Evolutionary conservation across 805 yeast species (phyloP).

Genomic region (Sugiyamaella americana): DNA sequence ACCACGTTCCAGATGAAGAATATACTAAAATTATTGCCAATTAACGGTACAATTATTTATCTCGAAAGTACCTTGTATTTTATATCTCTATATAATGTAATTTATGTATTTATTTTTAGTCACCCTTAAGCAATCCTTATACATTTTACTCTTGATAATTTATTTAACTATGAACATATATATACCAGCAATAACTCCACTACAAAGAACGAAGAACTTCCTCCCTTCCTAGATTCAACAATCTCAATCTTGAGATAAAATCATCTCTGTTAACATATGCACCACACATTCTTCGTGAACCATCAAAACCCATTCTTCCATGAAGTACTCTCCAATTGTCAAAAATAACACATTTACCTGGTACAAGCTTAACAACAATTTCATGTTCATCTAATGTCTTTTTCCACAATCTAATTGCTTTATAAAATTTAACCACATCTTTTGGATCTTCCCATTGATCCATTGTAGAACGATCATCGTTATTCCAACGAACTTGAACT

Average conservation of each 20-base stretch:
- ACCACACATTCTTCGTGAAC: slow-evolving; percentile 65
- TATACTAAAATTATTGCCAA: too few relatives aligned
- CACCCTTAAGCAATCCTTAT: too few relatives aligned
- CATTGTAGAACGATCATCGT: slow-evolving; percentile 61
- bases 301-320: slow-evolving; percentile 59
- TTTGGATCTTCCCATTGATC: slow-evolving; percentile 38
- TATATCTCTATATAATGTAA: too few relatives aligned
- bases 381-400: slow-evolving; percentile 48
- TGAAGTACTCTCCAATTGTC: slow-evolving; percentile 73
- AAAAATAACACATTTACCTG: slow-evolving; percentile 61
- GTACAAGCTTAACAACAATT: slow-evolving; percentile 48
- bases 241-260: slow-evolving; percentile 43
- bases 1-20: too few relatives aligned
- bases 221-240: slow-evolving; percentile 44
- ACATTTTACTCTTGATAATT: too few relatives aligned
- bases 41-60: too few relatives aligned
- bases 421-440: slow-evolving; percentile 46
- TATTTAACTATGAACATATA: too few relatives aligned
- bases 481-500: slow-evolving; percentile 65
- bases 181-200: too few relatives aligned
- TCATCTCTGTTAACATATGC: slow-evolving; percentile 67
- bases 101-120: too few relatives aligned
- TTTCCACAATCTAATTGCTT: slow-evolving; percentile 54
- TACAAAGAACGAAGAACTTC: slow-evolving; percentile 33
- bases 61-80: too few relatives aligned